phyloP scores from a whole-genome alignment of 495 filamentous ascomycete species.

The Achaetomiella virescens region DNA sequence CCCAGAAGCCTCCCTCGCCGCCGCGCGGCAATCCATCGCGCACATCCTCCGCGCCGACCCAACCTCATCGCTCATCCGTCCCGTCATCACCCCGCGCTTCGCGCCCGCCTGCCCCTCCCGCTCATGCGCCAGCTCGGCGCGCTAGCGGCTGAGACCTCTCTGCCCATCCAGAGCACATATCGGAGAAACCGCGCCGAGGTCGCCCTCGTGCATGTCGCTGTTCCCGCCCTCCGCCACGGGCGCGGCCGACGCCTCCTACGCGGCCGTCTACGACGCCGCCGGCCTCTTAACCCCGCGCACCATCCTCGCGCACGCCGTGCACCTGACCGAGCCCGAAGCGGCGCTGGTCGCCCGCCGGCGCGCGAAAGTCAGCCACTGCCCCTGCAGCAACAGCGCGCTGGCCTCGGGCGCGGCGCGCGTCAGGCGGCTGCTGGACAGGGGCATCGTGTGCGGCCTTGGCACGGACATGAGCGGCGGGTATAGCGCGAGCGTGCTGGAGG shows the following conservation, averaged over 20 bases:
- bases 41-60: conserved; percentile 67
- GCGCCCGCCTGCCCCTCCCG: conserved; percentile 63
- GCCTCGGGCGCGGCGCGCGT: conserved; percentile 70
- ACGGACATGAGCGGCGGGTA: conserved; percentile 90
- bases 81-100: conserved; percentile 88
- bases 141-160: conserved; percentile 49
- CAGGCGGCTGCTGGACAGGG: conserved; percentile 62
- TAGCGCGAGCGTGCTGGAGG: conserved; percentile 67
- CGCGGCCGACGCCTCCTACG: conserved; percentile 49
- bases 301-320: conserved; percentile 81
- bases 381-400: conserved; percentile 73
- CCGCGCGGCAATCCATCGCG: conserved; percentile 55
- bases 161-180: conserved; percentile 90
- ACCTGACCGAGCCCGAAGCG: conserved; percentile 61
- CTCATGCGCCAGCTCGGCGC: conserved; percentile 57
- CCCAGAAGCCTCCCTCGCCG: conserved; percentile 47
- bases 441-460: conserved; percentile 74
- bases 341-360: conserved; percentile 52
- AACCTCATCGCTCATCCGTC: conserved; percentile 49
- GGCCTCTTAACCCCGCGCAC: conserved; percentile 65
- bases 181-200: conserved; percentile 75
- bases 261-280: conserved; percentile 68
- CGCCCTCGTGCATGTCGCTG: conserved; percentile 56
- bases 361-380: conserved; percentile 76
- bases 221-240: conserved; percentile 50